These are phyloP conservation scores for Cucumis melo DNA, from an alignment of 306 rosid species.

Conservation along the genomic window DNA sequence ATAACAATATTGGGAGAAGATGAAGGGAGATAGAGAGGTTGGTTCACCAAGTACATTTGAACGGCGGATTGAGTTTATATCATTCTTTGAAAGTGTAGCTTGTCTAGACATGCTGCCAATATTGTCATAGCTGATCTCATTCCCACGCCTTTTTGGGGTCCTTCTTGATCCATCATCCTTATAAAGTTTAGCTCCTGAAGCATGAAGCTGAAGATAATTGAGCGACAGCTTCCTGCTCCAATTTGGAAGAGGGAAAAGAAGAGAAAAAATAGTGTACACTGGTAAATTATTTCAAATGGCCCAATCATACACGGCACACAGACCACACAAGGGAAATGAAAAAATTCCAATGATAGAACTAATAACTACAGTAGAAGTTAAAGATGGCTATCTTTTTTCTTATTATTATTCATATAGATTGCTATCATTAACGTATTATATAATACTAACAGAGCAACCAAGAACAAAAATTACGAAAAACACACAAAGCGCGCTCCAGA, in stretches of 20 bases:
- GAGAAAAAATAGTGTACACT: background rate
- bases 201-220: slow-evolving; percentile 73
- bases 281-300: background rate
- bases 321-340: background rate
- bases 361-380: background rate
- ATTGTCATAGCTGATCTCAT: slow-evolving; percentile 36
- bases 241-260: background rate
- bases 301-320: background rate
- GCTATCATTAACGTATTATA: background rate
- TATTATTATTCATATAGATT: background rate
- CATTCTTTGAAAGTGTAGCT: slow-evolving; percentile 68
- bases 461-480: background rate
- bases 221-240: slow-evolving; percentile 75
- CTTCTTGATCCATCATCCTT: slow-evolving; percentile 67
- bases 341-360: background rate
- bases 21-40: background rate
- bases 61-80: slow-evolving; percentile 67
- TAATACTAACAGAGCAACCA: background rate
- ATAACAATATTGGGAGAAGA: background rate
- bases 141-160: slow-evolving; percentile 39
- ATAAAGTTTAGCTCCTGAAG: slow-evolving; percentile 41
- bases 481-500: background rate
- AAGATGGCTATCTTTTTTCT: background rate
- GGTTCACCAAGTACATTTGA: slow-evolving; percentile 29
- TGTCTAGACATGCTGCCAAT: slow-evolving; percentile 39